Percentiles rank a stretch among this genome's conserved stretches.
Evolutionary conservation across 2,329 filamentous ascomycete genomes (phyloP).

Genomic region (Fusarium chaquense): DNA sequence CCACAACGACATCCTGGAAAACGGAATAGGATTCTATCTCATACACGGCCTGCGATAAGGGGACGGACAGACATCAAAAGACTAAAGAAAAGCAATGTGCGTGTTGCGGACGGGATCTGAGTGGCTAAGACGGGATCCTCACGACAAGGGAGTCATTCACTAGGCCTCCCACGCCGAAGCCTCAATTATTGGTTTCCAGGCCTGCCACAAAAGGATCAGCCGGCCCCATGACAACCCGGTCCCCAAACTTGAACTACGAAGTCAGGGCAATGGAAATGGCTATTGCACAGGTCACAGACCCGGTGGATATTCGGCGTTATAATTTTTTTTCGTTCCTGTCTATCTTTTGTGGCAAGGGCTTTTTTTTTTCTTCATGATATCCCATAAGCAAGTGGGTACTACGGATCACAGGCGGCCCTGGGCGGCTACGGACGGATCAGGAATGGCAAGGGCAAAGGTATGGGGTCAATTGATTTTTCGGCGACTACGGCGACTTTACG

Average conservation of each 20-base stretch:
- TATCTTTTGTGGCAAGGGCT: conserved; percentile 42
- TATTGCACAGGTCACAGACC: conserved; percentile 25
- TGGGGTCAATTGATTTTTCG: conserved; percentile 36
- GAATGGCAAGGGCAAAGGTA: conserved; percentile 34
- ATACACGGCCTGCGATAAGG: conserved; percentile 33
- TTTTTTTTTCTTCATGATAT: conserved; percentile 46
- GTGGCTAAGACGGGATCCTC: conserved; percentile 14
- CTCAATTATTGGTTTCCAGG: conserved; percentile 26
- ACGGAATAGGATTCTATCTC: conserved; percentile 26
- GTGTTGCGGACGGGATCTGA: conserved; percentile 22
- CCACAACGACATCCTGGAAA: conserved; percentile 33
- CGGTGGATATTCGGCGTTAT: conserved; percentile 45
- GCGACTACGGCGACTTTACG: conserved; percentile 38
- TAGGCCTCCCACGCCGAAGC: conserved; percentile 7
- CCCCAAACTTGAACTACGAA: conserved; percentile 18
- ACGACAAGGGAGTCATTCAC: conserved; percentile 17
- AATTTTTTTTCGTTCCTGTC: conserved; percentile 31
- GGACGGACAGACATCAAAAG: conserved; percentile 28
- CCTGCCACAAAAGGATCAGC: conserved; percentile 26
- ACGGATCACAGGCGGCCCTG: conserved; percentile 37
- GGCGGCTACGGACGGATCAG: conserved; percentile 42
- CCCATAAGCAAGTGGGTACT: conserved; percentile 45
- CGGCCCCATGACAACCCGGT: conserved; percentile 36
- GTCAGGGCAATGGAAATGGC: conserved; percentile 31
- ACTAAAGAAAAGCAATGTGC: conserved; percentile 45